Conservation (phyloP, 1,284 basidiomycete genomes). For the Caloboletus firmus region DNA sequence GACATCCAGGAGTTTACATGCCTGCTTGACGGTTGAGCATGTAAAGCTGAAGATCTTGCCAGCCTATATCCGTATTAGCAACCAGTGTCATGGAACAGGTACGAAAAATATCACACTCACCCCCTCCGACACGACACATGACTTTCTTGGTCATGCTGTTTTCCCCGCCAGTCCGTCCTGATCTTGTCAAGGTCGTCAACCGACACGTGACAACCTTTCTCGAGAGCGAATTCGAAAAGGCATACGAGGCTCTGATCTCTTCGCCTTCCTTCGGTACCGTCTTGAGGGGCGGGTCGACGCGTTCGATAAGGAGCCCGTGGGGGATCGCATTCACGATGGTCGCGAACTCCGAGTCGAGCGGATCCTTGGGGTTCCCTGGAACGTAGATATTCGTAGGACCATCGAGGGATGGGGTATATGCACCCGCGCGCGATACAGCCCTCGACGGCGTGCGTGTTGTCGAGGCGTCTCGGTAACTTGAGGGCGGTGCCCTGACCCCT, state of each 20-base stretch:
- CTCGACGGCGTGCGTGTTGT: constrained; percentile 59
- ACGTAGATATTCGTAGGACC: constrained; percentile 62
- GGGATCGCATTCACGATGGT: constrained; percentile 71
- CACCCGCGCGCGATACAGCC: constrained; percentile 62
- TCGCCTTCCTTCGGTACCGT: constrained; percentile 68
- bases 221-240: constrained; percentile 68
- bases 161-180: constrained; percentile 48
- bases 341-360: constrained; percentile 80
- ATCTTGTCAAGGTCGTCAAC: constrained; percentile 71
- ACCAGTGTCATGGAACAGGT: background rate
- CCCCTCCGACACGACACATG: constrained; percentile 83
- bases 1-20: constrained; percentile 31
- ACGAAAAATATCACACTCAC: constrained; percentile 42
- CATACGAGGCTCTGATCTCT: constrained; percentile 81
- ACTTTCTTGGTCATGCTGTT: constrained; percentile 70
- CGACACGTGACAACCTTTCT: constrained; percentile 78
- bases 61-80: constrained; percentile 50
- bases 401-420: constrained; percentile 57
- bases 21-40: constrained; percentile 71
- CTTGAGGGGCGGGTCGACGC: constrained; percentile 75
- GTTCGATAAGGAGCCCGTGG: constrained; percentile 73
- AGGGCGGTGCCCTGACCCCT: constrained; percentile 58
- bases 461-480: constrained; percentile 66
- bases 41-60: constrained; percentile 83
- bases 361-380: constrained; percentile 71